phyloP scores from a whole-genome alignment of 352 stramenopile genomes.

The Albugo candida region DNA sequence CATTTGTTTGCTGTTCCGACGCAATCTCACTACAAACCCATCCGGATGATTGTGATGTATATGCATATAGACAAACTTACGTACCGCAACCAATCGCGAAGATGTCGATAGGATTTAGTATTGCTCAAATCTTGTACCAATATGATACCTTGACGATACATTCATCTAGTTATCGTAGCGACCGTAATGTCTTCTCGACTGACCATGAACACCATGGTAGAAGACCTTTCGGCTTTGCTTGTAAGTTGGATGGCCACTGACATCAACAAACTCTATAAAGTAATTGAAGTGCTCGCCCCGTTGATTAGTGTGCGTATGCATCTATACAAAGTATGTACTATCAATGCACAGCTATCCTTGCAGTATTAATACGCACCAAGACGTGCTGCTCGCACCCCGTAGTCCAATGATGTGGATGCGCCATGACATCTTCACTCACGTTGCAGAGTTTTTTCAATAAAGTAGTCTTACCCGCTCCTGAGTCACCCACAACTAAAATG shows the following conservation, averaged over 20 bases:
- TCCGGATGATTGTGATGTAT: too few relatives aligned
- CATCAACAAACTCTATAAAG: constrained; percentile 71
- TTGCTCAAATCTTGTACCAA: constrained; percentile 72
- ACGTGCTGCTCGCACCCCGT: constrained; percentile 70
- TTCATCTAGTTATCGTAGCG: neutral
- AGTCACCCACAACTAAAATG: constrained; percentile 70
- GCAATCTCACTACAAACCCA: too few relatives aligned
- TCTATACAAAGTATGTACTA: neutral
- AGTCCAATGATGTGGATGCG: constrained; percentile 32
- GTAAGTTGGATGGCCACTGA: constrained; percentile 65
- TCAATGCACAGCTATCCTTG: neutral
- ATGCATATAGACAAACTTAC: neutral
- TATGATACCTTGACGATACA: constrained; percentile 21
- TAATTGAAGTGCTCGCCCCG: constrained; percentile 20
- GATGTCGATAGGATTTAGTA: constrained; percentile 44
- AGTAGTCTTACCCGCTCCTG: constrained; percentile 66
- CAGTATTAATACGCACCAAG: constrained; percentile 15
- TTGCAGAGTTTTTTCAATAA: constrained; percentile 44
- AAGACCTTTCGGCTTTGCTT: constrained; percentile 61
- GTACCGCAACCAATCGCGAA: constrained; percentile 29
- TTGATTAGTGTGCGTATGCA: constrained; percentile 13
- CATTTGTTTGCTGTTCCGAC: too few relatives aligned
- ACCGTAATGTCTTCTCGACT: neutral
- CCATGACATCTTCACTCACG: neutral
- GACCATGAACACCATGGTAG: constrained; percentile 60